Conservation (phyloP, 768 basidiomycete genomes). For the Boletellus ananas region DNA sequence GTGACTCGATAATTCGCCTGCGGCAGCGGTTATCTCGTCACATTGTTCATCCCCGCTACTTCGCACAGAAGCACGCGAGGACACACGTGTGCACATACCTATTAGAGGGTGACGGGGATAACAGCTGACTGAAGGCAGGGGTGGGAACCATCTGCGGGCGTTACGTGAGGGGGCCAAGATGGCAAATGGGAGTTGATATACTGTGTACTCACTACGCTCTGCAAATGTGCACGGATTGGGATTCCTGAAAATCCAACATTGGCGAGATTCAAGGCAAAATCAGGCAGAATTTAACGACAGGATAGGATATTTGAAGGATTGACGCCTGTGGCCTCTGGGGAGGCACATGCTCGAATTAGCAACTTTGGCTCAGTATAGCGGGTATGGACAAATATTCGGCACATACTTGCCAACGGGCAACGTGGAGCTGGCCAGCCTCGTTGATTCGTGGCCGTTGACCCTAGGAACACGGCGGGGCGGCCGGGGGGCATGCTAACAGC, state of each 20-base stretch:
- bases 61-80: slow-evolving; percentile 12
- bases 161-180: slow-evolving; percentile 19
- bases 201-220: not conserved
- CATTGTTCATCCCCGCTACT: slow-evolving; percentile 15
- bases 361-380: too few relatives aligned
- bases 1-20: slow-evolving; percentile 9
- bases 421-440: too few relatives aligned
- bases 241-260: not conserved
- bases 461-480: too few relatives aligned
- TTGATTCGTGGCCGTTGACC: too few relatives aligned
- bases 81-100: slow-evolving; percentile 21
- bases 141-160: slow-evolving; percentile 16
- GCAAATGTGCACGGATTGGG: too few relatives aligned
- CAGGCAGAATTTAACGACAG: not conserved
- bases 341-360: too few relatives aligned
- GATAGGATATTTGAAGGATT: not conserved
- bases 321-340: too few relatives aligned
- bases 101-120: slow-evolving; percentile 11
- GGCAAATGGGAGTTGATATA: slow-evolving; percentile 13
- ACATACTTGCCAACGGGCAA: too few relatives aligned
- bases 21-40: slow-evolving; percentile 9
- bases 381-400: too few relatives aligned
- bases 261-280: not conserved
- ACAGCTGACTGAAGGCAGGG: slow-evolving; percentile 3
- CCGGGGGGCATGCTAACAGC: too few relatives aligned